Evolutionary conservation across 2,329 filamentous ascomycete species (phyloP).

Genomic region (Penicillium polonicum): DNA sequence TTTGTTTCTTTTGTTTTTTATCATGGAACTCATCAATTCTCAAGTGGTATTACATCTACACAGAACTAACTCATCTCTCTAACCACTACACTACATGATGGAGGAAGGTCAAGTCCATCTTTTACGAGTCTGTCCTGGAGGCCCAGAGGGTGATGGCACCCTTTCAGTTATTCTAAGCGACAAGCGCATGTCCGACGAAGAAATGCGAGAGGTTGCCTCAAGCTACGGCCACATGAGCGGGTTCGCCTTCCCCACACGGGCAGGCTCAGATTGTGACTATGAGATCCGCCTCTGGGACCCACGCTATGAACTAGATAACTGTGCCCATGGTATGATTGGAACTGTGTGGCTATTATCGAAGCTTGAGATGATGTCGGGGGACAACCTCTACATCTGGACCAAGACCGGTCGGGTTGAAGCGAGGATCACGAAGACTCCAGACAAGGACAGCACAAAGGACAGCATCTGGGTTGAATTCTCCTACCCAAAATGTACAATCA

Average conservation of each 20-base stretch:
- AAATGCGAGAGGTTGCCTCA: neutral
- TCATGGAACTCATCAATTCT: neutral
- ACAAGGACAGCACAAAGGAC: neutral
- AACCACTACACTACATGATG: neutral
- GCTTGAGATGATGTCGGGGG: neutral
- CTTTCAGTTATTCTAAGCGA: neutral
- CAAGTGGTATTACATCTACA: neutral
- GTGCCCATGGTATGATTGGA: conserved; percentile 10
- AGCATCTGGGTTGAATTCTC: neutral
- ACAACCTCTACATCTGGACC: neutral
- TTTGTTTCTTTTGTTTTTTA: neutral
- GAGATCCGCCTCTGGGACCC: neutral
- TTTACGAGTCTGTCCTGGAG: neutral
- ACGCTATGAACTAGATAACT: neutral
- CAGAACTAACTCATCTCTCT: neutral
- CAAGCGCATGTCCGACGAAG: neutral
- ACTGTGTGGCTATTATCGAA: conserved; percentile 15
- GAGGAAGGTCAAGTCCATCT: neutral
- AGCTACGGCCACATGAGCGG: neutral
- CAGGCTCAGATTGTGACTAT: neutral
- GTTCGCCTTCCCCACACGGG: neutral
- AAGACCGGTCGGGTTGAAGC: conserved; percentile 7
- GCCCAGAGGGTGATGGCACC: neutral
- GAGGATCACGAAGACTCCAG: neutral
- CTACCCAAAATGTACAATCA: neutral